phyloP scores from a whole-genome alignment of 768 basidiomycete genomes.

The Candolleomyces aberdarensis region DNA sequence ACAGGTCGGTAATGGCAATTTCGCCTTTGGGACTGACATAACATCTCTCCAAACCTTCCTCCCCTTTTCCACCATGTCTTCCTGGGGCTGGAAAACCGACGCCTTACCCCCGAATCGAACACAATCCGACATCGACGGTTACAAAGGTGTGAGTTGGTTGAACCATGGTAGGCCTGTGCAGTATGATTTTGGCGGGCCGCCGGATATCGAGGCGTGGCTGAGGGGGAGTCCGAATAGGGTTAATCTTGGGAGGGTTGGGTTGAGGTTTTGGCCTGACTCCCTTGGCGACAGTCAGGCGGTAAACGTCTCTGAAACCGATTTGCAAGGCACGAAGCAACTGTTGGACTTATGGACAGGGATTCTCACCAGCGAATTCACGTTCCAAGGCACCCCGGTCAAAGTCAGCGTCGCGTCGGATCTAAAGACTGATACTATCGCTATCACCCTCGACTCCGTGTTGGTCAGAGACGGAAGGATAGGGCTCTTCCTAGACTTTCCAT shows the following conservation, averaged over 20 bases:
- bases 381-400: slow-evolving; percentile 29
- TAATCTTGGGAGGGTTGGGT: slow-evolving; percentile 49
- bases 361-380: slow-evolving; percentile 43
- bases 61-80: slow-evolving; percentile 53
- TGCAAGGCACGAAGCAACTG: slow-evolving; percentile 32
- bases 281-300: not conserved
- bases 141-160: slow-evolving; percentile 46
- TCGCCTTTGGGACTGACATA: slow-evolving; percentile 57
- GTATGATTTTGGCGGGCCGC: slow-evolving; percentile 46
- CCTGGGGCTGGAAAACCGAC: slow-evolving; percentile 65
- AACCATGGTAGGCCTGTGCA: slow-evolving; percentile 48
- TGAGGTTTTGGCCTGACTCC: slow-evolving; percentile 36
- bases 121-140: slow-evolving; percentile 40
- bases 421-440: slow-evolving; percentile 34
- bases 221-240: slow-evolving; percentile 57
- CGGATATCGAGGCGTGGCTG: slow-evolving; percentile 52
- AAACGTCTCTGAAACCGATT: slow-evolving; percentile 34
- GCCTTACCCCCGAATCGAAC: slow-evolving; percentile 43
- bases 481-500: slow-evolving; percentile 56
- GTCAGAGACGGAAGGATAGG: slow-evolving; percentile 37
- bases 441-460: slow-evolving; percentile 39
- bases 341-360: slow-evolving; percentile 58
- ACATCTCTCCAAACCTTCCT: slow-evolving; percentile 58
- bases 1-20: slow-evolving; percentile 60
- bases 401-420: slow-evolving; percentile 42